Evolutionary conservation across 2,329 filamentous ascomycete species (phyloP), one percentile per base, ranked within the genome.

Genomic region (Colletotrichum navitas): DNA sequence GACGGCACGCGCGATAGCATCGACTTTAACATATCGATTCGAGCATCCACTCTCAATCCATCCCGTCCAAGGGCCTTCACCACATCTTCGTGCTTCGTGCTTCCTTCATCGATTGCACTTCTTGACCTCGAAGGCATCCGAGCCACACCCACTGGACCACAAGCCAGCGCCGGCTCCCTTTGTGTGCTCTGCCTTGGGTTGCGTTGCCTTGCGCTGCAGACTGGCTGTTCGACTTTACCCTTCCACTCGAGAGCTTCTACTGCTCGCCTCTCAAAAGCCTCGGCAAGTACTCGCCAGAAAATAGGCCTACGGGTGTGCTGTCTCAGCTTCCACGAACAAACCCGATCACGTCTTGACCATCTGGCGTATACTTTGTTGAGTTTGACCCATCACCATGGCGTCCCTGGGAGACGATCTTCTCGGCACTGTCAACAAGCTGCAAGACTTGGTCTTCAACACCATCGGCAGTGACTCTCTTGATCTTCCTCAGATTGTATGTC

Each of bases 381-480:
- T 10, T 60, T 64, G 59, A 67, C 16, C 67, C 76, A 76, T 78
- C 79, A 79, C 74, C 81, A 99, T 98, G 96, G 93, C 96, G 81
- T 91, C 95, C 79, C 91, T 99, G 78, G 95, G 96, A 80, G 96
- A 99, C 84, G 95, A 99, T 84, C 87, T 99, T 83, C 90, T 99
- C 81, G 91, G 90, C 77, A 97, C 94, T 75, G 96, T 99, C 85
- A 99, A 99, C 88, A 97, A 97, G 87, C 88, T 99, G 79, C 96
- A 99, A 84, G 96, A 98, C 83, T 85, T 99, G 80, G 96, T 99
- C 79, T 99, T 99, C 87, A 99, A 99, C 85, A 99, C 96, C 76
- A 99, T 99, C 83, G 96, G 96, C 83, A 98, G 95, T 86, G 96
- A 99, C 83, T 98, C 95, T 64, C 89, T 99, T 73, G 96, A 99